Conservation (phyloP, 805 yeast genomes). For the Wickerhamiella lipophila region DNA sequence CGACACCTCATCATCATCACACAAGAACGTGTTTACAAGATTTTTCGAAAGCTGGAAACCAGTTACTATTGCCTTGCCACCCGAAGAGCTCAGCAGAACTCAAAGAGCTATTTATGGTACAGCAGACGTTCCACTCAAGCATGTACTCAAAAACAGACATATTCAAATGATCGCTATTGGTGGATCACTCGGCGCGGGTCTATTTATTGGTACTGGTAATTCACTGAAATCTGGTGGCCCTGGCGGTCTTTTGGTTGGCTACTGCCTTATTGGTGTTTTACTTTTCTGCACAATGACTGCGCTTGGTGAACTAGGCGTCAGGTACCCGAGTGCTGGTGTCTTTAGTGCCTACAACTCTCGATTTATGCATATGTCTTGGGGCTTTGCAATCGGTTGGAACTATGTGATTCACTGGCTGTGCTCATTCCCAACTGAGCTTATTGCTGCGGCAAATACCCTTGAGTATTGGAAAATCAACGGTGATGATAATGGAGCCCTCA, state of each 20-base stretch:
- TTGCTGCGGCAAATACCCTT: conserved; percentile 47
- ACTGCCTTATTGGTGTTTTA: conserved; percentile 47
- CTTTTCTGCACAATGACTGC: conserved; percentile 51
- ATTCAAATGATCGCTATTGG: conserved; percentile 64
- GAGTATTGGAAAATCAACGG: conserved; percentile 42
- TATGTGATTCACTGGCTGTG: conserved; percentile 54
- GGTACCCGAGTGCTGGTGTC: conserved; percentile 52
- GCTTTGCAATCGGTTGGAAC: conserved; percentile 64
- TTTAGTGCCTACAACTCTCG: conserved; percentile 49
- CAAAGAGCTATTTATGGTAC: conserved; percentile 33
- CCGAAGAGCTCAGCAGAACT: conserved; percentile 21
- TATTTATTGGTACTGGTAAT: conserved; percentile 55
- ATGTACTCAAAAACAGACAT: conserved; percentile 43
- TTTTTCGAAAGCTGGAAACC: conserved; percentile 34
- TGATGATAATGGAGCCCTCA: conserved; percentile 24
- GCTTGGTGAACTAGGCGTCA: conserved; percentile 59
- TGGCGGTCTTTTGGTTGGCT: conserved; percentile 45
- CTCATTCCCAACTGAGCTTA: conserved; percentile 52
- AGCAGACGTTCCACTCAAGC: conserved; percentile 36
- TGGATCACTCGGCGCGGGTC: conserved; percentile 65
- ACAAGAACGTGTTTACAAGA: not conserved
- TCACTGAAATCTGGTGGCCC: conserved; percentile 49
- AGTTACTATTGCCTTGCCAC: conserved; percentile 31
- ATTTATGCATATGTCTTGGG: conserved; percentile 55
- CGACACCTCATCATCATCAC: too few species aligned